A percentile compares a stretch with the other conserved stretches of the same genome.
phyloP scores from a whole-genome alignment of 306 rosid species.

The Fragaria nilgerrensis region DNA sequence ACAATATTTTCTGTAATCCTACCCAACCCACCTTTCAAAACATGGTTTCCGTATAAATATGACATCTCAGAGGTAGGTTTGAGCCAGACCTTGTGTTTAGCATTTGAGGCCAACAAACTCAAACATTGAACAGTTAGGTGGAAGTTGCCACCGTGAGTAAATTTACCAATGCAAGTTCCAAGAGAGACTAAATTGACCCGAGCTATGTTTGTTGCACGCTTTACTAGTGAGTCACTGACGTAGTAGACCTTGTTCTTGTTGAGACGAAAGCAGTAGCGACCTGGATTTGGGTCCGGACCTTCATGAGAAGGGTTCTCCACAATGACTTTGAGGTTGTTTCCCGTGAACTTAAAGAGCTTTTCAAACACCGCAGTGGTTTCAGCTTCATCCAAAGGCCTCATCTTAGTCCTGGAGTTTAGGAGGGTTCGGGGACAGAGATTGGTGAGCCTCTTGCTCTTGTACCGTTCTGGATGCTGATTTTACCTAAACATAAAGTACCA shows the following conservation, averaged over 20 bases:
- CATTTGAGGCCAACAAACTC: conserved; percentile 58
- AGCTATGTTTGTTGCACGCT: conserved; percentile 80
- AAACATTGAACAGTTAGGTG: conserved; percentile 75
- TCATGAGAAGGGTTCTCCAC: conserved; percentile 86
- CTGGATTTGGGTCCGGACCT: conserved; percentile 66
- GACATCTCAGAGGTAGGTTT: conserved; percentile 92
- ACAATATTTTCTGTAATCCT: conserved; percentile 74
- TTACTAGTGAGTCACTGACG: conserved; percentile 72
- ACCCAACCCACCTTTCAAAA: conserved; percentile 78
- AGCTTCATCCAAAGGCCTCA: conserved; percentile 82
- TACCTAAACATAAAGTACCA: too few species aligned
- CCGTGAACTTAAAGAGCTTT: conserved; percentile 81
- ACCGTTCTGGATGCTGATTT: too few species aligned
- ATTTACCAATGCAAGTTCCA: conserved; percentile 81
- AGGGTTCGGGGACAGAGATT: too few species aligned
- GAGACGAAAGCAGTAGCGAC: conserved; percentile 90
- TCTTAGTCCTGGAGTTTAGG: conserved; percentile 16
- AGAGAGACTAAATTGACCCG: conserved; percentile 62
- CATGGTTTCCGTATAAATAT: conserved; percentile 77
- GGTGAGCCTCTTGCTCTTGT: too few species aligned
- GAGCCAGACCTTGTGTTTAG: conserved; percentile 93
- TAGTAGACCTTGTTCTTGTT: conserved; percentile 78
- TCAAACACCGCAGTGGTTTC: conserved; percentile 79
- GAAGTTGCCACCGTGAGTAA: conserved; percentile 82
- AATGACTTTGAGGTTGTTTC: conserved; percentile 82